A percentile compares a stretch with the other conserved stretches of the same genome.
Conservation (phyloP, 169 alveolate species). For the Cryptosporidium ryanae region DNA sequence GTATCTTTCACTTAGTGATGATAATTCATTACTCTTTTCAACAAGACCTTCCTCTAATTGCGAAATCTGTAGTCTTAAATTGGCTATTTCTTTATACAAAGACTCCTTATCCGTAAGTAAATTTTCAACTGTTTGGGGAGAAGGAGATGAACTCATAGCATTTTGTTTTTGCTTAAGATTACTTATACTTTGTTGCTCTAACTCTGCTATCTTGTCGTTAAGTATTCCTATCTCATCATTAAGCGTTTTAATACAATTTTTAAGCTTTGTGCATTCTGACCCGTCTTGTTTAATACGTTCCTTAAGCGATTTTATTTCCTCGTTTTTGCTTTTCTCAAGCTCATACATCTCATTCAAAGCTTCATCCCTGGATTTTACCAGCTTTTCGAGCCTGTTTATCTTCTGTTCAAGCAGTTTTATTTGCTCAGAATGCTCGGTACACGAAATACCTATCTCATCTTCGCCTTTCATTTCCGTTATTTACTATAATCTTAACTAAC, state of each 20-base stretch:
- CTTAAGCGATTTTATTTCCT: slow-evolving; percentile 36
- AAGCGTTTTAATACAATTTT: slow-evolving; percentile 1
- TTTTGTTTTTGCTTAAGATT: slow-evolving; percentile 15
- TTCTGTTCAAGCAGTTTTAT: slow-evolving; percentile 48
- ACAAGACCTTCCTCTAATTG: slow-evolving; percentile 32
- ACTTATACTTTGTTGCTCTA: slow-evolving; percentile 44
- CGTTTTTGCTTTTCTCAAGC: slow-evolving; percentile 41
- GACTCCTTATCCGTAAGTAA: slow-evolving; percentile 57
- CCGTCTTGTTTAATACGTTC: slow-evolving; percentile 65
- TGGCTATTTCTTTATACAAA: slow-evolving; percentile 67
- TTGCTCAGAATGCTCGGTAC: slow-evolving; percentile 21
- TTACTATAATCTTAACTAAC: neutral
- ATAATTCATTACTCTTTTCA: slow-evolving; percentile 22
- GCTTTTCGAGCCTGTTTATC: slow-evolving; percentile 37
- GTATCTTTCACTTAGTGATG: neutral
- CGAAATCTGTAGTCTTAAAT: slow-evolving; percentile 66
- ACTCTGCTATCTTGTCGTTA: slow-evolving; percentile 14
- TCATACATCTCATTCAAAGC: slow-evolving; percentile 67
- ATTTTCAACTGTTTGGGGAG: slow-evolving; percentile 59
- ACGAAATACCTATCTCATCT: slow-evolving; percentile 24
- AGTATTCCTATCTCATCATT: slow-evolving; percentile 33
- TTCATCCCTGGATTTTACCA: slow-evolving; percentile 71
- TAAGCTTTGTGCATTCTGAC: slow-evolving; percentile 11
- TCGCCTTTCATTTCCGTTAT: slow-evolving; percentile 18
- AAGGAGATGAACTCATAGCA: slow-evolving; percentile 2